Conservation (phyloP, 2,329 filamentous ascomycete species). For the Colletotrichum lini region DNA sequence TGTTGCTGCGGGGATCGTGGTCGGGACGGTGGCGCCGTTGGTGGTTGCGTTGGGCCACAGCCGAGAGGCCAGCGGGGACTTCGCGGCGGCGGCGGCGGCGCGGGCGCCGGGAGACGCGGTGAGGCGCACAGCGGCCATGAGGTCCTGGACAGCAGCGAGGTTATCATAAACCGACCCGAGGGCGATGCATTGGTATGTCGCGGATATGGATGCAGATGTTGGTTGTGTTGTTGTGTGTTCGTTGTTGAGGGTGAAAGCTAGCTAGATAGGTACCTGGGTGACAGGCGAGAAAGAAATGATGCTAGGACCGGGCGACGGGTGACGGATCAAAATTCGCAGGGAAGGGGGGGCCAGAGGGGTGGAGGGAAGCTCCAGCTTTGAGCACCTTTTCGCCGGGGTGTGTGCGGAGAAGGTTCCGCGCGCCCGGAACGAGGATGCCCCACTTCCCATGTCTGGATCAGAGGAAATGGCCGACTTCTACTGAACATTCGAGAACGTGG, state of each 20-base stretch:
- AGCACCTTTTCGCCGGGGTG: constrained; percentile 16
- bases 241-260: too few species aligned
- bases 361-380: constrained; percentile 20
- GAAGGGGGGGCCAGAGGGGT: neutral
- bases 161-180: constrained; percentile 16
- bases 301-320: constrained; percentile 4
- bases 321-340: constrained; percentile 19
- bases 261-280: neutral
- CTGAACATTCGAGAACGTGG: neutral
- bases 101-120: constrained; percentile 26
- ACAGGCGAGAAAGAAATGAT: constrained; percentile 14
- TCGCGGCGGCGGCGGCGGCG: constrained; percentile 3
- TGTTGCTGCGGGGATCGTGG: neutral
- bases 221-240: neutral
- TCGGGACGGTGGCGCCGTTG: constrained; percentile 1
- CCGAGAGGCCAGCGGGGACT: constrained; percentile 31
- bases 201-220: neutral
- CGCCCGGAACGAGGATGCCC: constrained; percentile 11
- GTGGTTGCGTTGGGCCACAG: constrained; percentile 24
- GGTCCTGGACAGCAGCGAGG: constrained; percentile 2
- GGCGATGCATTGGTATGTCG: constrained; percentile 16
- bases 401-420: constrained; percentile 33
- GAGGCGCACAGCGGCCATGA: constrained; percentile 38
- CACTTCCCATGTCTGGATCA: constrained; percentile 19
- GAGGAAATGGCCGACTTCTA: constrained; percentile 5